Evolutionary conservation across 164 flowering plant species (phyloP).

Genomic region (grape (Vitis vinifera)): ASM3070453v1 NC_081821.1:6851501-6852000

Average conservation of each 20-base stretch:
- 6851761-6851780: slow-evolving; percentile 15
- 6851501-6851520: slow-evolving; percentile 46
- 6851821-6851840: slow-evolving; percentile 14
- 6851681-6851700: neutral
- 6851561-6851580: slow-evolving; percentile 35
- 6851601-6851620: too few relatives aligned
- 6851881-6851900: slow-evolving; percentile 42
- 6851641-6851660: neutral
- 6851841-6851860: slow-evolving; percentile 19
- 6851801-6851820: slow-evolving; percentile 3
- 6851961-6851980: slow-evolving; percentile 21
- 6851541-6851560: slow-evolving; percentile 42
- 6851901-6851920: slow-evolving; percentile 23
- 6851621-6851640: neutral
- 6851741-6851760: slow-evolving; percentile 11
- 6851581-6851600: slow-evolving; percentile 55
- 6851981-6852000: slow-evolving; percentile 21
- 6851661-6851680: neutral
- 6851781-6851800: too few relatives aligned
- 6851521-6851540: slow-evolving; percentile 49
- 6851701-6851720: neutral
- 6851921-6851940: slow-evolving; percentile 23
- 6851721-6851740: neutral
- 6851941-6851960: slow-evolving; percentile 19
- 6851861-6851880: slow-evolving; percentile 21